A percentile compares a stretch with the other conserved stretches of the same genome.
These are phyloP conservation scores for Hypoxylon fragiforme DNA, from an alignment of 495 filamentous ascomycete species.

Conservation along the genomic window DNA sequence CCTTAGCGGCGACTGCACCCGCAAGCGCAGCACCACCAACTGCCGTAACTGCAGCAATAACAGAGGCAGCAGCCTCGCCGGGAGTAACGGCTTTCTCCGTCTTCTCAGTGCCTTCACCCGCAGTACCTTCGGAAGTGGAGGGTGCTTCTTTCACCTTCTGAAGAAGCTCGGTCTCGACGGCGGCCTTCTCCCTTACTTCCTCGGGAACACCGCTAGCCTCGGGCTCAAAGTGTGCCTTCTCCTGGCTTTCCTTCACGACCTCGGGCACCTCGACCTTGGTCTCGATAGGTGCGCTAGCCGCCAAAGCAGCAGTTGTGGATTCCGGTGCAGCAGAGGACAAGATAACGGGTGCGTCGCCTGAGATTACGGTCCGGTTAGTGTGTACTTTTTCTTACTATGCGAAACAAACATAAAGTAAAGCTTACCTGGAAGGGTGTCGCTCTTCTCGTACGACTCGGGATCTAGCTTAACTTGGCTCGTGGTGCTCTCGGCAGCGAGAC, in stretches of 20 bases:
- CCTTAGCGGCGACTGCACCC: slow-evolving; percentile 40
- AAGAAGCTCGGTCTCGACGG: slow-evolving; percentile 63
- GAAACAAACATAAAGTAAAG: background rate
- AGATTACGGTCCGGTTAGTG: slow-evolving; percentile 5
- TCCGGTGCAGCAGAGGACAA: slow-evolving; percentile 70
- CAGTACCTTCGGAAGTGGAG: slow-evolving; percentile 60
- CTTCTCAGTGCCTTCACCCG: slow-evolving; percentile 51
- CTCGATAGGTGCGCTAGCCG: slow-evolving; percentile 71
- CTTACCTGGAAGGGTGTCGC: slow-evolving; percentile 58
- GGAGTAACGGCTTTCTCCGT: slow-evolving; percentile 47
- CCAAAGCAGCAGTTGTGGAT: slow-evolving; percentile 74
- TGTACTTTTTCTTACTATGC: background rate
- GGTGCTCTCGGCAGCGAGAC: slow-evolving; percentile 56
- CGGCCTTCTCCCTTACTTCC: slow-evolving; percentile 63
- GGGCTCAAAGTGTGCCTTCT: slow-evolving; percentile 58
- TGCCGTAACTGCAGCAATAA: slow-evolving; percentile 41
- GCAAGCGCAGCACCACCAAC: slow-evolving; percentile 46
- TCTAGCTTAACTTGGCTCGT: slow-evolving; percentile 71
- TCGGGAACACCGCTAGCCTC: slow-evolving; percentile 62
- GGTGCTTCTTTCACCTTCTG: slow-evolving; percentile 59
- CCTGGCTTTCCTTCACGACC: slow-evolving; percentile 68
- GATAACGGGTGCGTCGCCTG: slow-evolving; percentile 41
- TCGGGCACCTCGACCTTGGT: slow-evolving; percentile 64
- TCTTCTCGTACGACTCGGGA: slow-evolving; percentile 80
- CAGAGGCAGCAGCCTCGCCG: slow-evolving; percentile 45